Conservation (phyloP, 139 green algal genomes). For the Micractinium sp. region DNA sequence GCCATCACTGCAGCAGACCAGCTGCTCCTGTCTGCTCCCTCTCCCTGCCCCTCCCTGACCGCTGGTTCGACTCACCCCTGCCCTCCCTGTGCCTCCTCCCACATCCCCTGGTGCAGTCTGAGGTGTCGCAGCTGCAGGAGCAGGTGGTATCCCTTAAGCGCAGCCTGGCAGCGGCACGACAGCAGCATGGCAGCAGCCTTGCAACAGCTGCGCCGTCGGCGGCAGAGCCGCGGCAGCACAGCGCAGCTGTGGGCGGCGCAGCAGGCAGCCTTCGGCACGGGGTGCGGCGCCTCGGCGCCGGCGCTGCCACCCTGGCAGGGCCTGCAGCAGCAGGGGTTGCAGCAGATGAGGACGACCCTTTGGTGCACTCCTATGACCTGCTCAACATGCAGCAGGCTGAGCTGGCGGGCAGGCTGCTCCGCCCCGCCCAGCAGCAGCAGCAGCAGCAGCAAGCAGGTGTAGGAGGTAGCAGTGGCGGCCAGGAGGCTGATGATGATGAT, state of each 20-base stretch:
- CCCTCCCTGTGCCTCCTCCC: not conserved
- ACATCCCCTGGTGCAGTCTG: not conserved
- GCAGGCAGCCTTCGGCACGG: not conserved
- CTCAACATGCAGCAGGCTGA: slow-evolving; percentile 9
- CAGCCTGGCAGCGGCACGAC: not conserved
- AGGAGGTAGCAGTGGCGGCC: not conserved
- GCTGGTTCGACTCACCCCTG: not conserved
- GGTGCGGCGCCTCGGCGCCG: not conserved
- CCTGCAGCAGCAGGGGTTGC: not conserved
- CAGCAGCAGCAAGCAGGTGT: not conserved
- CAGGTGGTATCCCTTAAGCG: not conserved
- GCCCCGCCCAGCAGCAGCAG: not conserved
- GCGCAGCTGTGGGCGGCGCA: not conserved
- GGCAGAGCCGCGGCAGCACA: not conserved
- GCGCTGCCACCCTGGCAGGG: not conserved
- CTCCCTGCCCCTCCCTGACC: too few relatives aligned
- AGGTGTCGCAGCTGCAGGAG: not conserved
- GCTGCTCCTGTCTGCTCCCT: not conserved
- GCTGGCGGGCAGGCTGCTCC: not conserved
- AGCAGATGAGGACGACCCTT: slow-evolving; percentile 7
- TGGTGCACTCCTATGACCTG: slow-evolving; percentile 2
- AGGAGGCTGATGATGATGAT: not conserved
- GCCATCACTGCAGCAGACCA: not conserved
- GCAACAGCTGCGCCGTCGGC: not conserved
- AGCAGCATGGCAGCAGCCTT: not conserved